Conservation (phyloP, 164 flowering plant species). For the Brasenia schreberi region DNA sequence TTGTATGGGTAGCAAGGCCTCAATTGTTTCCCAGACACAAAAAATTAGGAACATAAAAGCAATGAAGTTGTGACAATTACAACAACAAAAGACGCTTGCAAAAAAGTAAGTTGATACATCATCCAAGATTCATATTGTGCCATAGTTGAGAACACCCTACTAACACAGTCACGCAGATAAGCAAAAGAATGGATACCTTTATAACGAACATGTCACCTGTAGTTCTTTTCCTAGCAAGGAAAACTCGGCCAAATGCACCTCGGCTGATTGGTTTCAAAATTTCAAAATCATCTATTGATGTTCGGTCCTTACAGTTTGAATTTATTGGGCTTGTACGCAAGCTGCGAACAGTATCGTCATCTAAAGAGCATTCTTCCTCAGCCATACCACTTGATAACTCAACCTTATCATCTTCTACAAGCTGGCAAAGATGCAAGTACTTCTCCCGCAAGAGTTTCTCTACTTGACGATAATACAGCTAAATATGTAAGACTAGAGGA, state of each 20-base stretch:
- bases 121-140: too few species aligned
- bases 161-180: background rate
- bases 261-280: constrained; percentile 93
- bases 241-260: constrained; percentile 98
- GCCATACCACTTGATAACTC: constrained; percentile 41
- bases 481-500: too few species aligned
- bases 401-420: constrained; percentile 67
- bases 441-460: constrained; percentile 65
- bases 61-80: too few species aligned
- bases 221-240: constrained; percentile 86
- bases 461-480: too few species aligned
- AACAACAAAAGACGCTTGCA: too few species aligned
- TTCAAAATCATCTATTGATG: constrained; percentile 97
- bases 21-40: too few species aligned
- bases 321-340: constrained; percentile 66
- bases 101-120: too few species aligned
- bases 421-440: constrained; percentile 69
- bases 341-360: constrained; percentile 66
- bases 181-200: constrained; percentile 35
- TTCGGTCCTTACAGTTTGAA: constrained; percentile 64
- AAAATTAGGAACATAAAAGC: too few species aligned
- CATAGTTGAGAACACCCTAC: background rate
- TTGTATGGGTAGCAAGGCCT: too few species aligned
- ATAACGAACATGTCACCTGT: constrained; percentile 98
- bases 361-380: constrained; percentile 71